These are phyloP conservation scores for Ceratobasidium papillatum DNA, from an alignment of 1,284 basidiomycete genomes.

Conservation along the genomic window DNA sequence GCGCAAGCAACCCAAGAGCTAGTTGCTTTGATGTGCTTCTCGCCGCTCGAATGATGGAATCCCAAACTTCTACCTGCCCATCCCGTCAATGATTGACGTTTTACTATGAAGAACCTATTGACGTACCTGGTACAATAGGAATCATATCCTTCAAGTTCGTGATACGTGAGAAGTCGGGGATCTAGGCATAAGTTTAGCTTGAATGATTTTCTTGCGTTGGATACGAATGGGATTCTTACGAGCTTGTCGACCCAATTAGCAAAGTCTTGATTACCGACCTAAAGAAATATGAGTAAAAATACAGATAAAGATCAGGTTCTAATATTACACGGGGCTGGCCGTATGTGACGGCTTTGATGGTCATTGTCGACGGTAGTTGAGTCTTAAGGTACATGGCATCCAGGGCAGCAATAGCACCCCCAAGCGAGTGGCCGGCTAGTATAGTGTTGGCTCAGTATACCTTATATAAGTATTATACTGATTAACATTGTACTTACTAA, in stretches of 20 bases:
- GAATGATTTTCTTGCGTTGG: background rate
- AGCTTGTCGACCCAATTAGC: conserved; percentile 66
- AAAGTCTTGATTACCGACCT: conserved; percentile 69
- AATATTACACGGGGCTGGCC: conserved; percentile 64
- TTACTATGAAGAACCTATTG: no score
- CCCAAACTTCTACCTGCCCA: conserved; percentile 56
- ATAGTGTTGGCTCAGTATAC: background rate
- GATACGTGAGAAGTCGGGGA: conserved; percentile 56
- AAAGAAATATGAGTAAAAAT: conserved; percentile 31
- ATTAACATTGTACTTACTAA: conserved; percentile 50
- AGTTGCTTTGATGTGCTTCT: conserved; percentile 64
- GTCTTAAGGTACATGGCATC: conserved; percentile 59
- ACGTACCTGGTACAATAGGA: conserved; percentile 56
- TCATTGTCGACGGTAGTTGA: conserved; percentile 54
- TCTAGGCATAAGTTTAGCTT: conserved; percentile 6
- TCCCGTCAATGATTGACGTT: background rate
- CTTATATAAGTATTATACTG: background rate
- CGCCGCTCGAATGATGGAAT: conserved; percentile 65
- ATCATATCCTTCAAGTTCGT: conserved; percentile 60
- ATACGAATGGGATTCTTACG: background rate
- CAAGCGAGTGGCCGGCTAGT: conserved; percentile 50
- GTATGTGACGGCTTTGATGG: conserved; percentile 58
- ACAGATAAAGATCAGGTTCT: no score
- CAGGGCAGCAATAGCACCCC: conserved; percentile 64
- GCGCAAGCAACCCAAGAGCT: conserved; percentile 61